Evolutionary conservation across 2,329 filamentous ascomycete genomes (phyloP).

Genomic region (Chrysoporthe cubensis): DNA sequence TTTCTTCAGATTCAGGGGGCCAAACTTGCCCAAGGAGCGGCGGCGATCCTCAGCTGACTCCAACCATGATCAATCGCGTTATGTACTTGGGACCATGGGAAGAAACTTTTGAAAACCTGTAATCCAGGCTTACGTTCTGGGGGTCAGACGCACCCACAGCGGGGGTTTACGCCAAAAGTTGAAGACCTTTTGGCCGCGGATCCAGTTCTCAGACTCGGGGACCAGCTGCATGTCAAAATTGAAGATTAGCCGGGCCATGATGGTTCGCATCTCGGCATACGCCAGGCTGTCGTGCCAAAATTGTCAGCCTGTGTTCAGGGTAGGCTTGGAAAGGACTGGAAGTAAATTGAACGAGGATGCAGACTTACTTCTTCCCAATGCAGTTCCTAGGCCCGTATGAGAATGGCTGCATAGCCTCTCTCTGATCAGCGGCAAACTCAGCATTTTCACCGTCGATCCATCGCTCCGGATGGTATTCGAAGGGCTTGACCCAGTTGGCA

Average conservation of each 20-base stretch:
- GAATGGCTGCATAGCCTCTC: conserved; percentile 43
- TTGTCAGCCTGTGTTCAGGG: not conserved
- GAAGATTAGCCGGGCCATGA: conserved; percentile 48
- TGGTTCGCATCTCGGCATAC: conserved; percentile 52
- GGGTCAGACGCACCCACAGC: conserved; percentile 15
- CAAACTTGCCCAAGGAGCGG: no score
- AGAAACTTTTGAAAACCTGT: not conserved
- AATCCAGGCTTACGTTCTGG: not conserved
- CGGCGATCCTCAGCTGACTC: not conserved
- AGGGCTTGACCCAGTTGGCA: conserved; percentile 41
- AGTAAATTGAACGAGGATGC: not conserved
- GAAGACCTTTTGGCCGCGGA: conserved; percentile 36
- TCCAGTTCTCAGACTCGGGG: conserved; percentile 41
- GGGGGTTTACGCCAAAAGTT: conserved; percentile 39
- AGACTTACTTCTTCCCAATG: conserved; percentile 44
- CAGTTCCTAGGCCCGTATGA: conserved; percentile 45
- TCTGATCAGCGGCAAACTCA: conserved; percentile 36
- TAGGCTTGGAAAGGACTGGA: not conserved
- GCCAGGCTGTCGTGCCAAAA: conserved; percentile 39
- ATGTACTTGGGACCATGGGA: no score
- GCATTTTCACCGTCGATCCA: conserved; percentile 33
- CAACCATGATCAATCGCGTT: not conserved
- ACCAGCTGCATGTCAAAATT: conserved; percentile 49
- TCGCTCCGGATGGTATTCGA: conserved; percentile 42
- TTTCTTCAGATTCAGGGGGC: no score